These are phyloP conservation scores for Paraphoma sp. DNA, from an alignment of 2,329 filamentous ascomycete species.

Conservation along the genomic window DNA sequence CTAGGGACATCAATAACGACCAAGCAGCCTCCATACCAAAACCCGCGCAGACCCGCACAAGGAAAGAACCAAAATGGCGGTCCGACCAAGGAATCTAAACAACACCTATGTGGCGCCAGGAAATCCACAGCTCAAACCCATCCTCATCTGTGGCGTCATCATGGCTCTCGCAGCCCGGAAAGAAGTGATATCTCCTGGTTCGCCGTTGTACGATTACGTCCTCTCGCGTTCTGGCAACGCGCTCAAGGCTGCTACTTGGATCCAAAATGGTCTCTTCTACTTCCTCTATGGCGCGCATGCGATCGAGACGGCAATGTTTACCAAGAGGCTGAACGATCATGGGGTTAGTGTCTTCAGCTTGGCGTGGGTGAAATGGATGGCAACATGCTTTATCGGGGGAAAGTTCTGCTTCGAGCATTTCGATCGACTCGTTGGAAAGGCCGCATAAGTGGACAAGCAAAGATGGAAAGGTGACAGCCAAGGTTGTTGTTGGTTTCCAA, in stretches of 20 bases:
- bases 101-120: slow-evolving; percentile 26
- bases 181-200: slow-evolving; percentile 25
- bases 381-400: slow-evolving; percentile 31
- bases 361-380: slow-evolving; percentile 33
- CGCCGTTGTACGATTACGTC: slow-evolving; percentile 22
- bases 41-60: too few relatives aligned
- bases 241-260: slow-evolving; percentile 23
- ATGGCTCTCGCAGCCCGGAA: slow-evolving; percentile 29
- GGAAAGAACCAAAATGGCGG: slow-evolving; percentile 8
- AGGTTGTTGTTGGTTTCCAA: neutral
- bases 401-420: slow-evolving; percentile 31
- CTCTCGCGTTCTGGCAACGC: slow-evolving; percentile 13
- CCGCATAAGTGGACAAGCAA: neutral
- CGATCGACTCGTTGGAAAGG: slow-evolving; percentile 19
- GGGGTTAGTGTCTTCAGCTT: slow-evolving; percentile 20
- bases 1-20: too few relatives aligned
- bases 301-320: slow-evolving; percentile 28
- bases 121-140: slow-evolving; percentile 22
- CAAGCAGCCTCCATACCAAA: too few relatives aligned
- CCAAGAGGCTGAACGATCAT: slow-evolving; percentile 18
- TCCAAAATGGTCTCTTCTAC: slow-evolving; percentile 29
- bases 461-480: neutral
- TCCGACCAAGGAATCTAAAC: slow-evolving; percentile 17
- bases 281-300: slow-evolving; percentile 30
- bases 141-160: slow-evolving; percentile 28